Evolutionary conservation across 371 early-diverging fungal species (phyloP), one percentile per base, ranked within the genome.

Genomic region (Actinomortierella ambigua): DNA sequence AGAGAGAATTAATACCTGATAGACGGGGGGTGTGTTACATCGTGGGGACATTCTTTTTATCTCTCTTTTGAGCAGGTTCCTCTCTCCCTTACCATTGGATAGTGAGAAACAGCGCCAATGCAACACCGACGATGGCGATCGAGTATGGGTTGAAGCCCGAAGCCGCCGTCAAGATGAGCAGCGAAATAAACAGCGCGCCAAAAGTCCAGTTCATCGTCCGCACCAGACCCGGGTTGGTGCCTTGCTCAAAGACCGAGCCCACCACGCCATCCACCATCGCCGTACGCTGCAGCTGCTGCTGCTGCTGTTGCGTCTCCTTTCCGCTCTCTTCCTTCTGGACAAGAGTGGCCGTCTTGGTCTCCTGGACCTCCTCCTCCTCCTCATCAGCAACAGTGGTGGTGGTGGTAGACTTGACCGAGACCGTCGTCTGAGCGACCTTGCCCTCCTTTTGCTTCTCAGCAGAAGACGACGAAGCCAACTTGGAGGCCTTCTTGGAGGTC

Each of bases 241-340:
- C 75, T 58, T 67, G 66, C 48, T 67, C 75, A 61, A 73, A 73
- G 46, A 73, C 60, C 1, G 75, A 73, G n/a, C 63, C 47, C n/a
- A 73, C 28, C 23, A 63, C 53, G 4, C 75, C 75, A 9, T 57
- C 64, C 17, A 67, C 61, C 68, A 73, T 60, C 41, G 60, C 68
- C 9, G 56, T 22, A 17, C 67, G 67, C 34, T 34, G 34, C 11
- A 6, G 34, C 7, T 11, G 34, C 4, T 6, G 7, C 34, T 34
- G 7, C 34, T n/a, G n/a, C n/a, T n/a, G n/a, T 34, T 34, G 34
- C 34, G n/a, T 34, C 11, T 34, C 34, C 11, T 34, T 11, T 11
- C 11, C 34, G 4, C 11, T 11, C 11, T 34, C 34, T 34, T 34
- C 34, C 11, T 34, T 34, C 34, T 34, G 34, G 34, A 34, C 34